phyloP scores from a whole-genome alignment of 768 basidiomycete genomes.

The Macrolepiota albuminosa region DNA sequence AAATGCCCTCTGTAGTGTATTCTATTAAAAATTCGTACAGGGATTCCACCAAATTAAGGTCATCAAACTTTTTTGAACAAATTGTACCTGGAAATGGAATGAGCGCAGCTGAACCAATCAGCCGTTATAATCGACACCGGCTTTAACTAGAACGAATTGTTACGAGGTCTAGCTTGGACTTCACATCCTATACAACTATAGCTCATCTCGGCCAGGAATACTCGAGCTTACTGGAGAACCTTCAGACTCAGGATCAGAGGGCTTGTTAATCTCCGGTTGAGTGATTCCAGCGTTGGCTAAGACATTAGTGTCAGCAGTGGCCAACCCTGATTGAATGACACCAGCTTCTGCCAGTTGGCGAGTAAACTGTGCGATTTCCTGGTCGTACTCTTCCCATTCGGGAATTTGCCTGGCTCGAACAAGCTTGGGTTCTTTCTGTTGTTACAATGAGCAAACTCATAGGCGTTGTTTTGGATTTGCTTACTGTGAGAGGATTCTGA shows the following conservation, averaged over 20 bases:
- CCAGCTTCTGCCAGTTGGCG: conserved; percentile 67
- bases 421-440: conserved; percentile 95
- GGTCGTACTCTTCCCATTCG: conserved; percentile 95
- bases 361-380: conserved; percentile 83
- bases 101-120: too few species aligned
- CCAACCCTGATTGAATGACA: conserved; percentile 60
- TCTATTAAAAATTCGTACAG: too few species aligned
- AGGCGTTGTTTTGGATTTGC: not conserved
- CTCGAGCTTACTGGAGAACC: not conserved
- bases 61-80: too few species aligned
- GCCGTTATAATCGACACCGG: not conserved
- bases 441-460: not conserved
- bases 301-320: conserved; percentile 64
- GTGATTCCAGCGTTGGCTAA: conserved; percentile 44
- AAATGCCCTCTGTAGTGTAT: too few species aligned
- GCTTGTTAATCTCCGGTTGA: not conserved
- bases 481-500: conserved; percentile 93
- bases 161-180: too few species aligned
- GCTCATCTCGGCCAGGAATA: conserved; percentile 6
- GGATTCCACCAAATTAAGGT: too few species aligned
- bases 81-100: too few species aligned
- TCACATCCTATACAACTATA: not conserved
- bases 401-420: conserved; percentile 91
- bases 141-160: too few species aligned
- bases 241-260: not conserved